Conservation (phyloP, 1,284 basidiomycete genomes). For the Rhodotorula sp. region DNA sequence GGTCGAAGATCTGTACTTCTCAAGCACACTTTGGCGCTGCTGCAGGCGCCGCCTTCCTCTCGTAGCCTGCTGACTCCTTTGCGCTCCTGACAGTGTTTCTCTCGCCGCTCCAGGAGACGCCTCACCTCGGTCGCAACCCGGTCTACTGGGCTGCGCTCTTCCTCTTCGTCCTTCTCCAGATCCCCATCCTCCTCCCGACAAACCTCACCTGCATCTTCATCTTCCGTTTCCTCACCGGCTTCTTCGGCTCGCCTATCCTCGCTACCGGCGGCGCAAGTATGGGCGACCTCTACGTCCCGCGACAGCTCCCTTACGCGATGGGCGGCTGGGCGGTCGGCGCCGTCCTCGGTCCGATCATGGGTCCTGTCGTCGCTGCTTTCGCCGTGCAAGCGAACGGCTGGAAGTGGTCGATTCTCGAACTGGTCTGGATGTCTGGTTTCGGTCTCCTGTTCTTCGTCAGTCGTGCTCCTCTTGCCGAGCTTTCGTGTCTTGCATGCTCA, state of each 20-base stretch:
- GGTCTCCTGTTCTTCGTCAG: conserved; percentile 37
- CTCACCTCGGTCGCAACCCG: conserved; percentile 44
- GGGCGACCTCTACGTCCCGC: conserved; percentile 41
- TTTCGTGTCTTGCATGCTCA: conserved; percentile 39
- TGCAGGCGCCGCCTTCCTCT: no score
- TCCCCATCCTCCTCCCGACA: conserved; percentile 37
- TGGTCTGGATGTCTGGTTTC: conserved; percentile 43
- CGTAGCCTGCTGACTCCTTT: conserved; percentile 38
- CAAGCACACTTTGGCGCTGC: neutral
- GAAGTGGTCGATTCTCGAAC: conserved; percentile 47
- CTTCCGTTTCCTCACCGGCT: conserved; percentile 43
- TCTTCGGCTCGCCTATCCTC: conserved; percentile 45
- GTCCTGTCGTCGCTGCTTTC: conserved; percentile 37
- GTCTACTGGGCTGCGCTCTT: conserved; percentile 38
- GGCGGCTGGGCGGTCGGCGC: conserved; percentile 22
- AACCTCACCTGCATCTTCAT: conserved; percentile 39
- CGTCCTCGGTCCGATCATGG: conserved; percentile 25
- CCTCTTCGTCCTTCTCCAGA: conserved; percentile 35
- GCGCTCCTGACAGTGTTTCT: conserved; percentile 34
- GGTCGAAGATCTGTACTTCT: no score
- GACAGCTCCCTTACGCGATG: conserved; percentile 17
- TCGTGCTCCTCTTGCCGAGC: conserved; percentile 26
- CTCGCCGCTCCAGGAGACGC: conserved; percentile 46
- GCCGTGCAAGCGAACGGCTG: conserved; percentile 45
- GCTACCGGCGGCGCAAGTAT: conserved; percentile 46